These are phyloP conservation scores for Yueomyces sp. DNA, from an alignment of 1,139 yeast genomes.

Conservation along the genomic window DNA sequence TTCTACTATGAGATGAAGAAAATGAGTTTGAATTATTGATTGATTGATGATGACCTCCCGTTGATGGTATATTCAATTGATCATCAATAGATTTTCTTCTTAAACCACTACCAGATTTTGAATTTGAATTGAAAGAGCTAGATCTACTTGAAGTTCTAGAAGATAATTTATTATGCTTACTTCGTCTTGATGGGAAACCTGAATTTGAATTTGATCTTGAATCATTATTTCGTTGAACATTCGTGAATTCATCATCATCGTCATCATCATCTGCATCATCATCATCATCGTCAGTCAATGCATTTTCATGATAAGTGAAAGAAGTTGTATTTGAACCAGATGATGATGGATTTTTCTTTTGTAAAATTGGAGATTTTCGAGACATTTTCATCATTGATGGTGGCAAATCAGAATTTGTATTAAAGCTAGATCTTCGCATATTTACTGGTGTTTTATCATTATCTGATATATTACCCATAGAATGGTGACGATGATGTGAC, in stretches of 20 bases:
- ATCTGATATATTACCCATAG: not conserved
- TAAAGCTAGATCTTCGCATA: constrained; percentile 9
- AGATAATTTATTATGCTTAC: not conserved
- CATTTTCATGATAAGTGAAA: constrained; percentile 8
- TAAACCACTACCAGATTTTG: not conserved
- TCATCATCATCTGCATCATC: constrained; percentile 4
- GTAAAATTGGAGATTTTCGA: constrained; percentile 50
- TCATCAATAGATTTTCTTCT: constrained; percentile 1
- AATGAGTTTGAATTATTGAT: constrained; percentile 5
- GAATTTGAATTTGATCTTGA: no score
- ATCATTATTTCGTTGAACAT: no score
- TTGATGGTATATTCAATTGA: not conserved
- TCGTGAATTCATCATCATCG: not conserved
- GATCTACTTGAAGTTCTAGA: not conserved
- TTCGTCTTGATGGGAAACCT: not conserved
- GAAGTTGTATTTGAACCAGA: constrained; percentile 6
- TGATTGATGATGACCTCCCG: not conserved
- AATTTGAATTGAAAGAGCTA: constrained; percentile 1
- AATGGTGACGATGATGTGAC: not conserved
- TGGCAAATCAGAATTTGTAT: constrained; percentile 27
- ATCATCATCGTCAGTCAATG: constrained; percentile 15
- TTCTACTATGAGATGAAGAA: constrained; percentile 15
- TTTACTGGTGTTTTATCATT: not conserved
- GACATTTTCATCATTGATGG: constrained; percentile 53
- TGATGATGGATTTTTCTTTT: constrained; percentile 14